Conservation (phyloP, 305 asterid genomes). For the Plantago coronopus region DNA sequence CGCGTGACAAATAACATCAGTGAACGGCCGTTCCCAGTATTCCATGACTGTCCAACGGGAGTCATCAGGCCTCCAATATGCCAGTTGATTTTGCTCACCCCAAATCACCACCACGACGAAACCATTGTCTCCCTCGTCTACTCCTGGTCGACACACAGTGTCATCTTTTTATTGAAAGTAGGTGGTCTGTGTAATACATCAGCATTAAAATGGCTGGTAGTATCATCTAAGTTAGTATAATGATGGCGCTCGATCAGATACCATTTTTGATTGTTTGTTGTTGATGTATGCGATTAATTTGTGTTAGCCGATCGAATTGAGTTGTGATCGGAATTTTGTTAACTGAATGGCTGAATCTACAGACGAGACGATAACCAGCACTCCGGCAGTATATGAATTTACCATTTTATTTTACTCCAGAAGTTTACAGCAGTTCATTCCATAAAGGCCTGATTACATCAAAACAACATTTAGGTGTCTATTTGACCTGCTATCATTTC, state of each 20-base stretch:
- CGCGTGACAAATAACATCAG: constrained; percentile 16
- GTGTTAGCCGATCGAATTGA: too few relatives aligned
- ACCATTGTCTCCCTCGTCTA: background rate
- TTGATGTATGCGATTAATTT: too few relatives aligned
- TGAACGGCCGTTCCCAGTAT: background rate
- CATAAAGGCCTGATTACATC: too few relatives aligned
- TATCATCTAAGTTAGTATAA: background rate
- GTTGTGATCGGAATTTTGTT: too few relatives aligned
- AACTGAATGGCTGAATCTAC: too few relatives aligned
- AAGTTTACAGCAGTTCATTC: too few relatives aligned
- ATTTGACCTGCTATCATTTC: background rate
- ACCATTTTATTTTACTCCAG: too few relatives aligned
- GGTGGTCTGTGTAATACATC: background rate
- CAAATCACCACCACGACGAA: constrained; percentile 23
- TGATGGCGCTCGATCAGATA: background rate
- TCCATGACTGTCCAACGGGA: constrained; percentile 11
- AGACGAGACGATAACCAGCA: too few relatives aligned
- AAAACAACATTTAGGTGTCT: background rate
- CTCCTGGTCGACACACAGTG: background rate
- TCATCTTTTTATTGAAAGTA: background rate
- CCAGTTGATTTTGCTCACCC: constrained; percentile 10
- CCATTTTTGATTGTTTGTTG: too few relatives aligned
- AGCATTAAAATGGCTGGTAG: background rate
- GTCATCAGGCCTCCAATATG: constrained; percentile 22
- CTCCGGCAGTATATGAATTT: too few relatives aligned